phyloP scores from a whole-genome alignment of 441 rosid genomes.

The California macrophylla region DNA sequence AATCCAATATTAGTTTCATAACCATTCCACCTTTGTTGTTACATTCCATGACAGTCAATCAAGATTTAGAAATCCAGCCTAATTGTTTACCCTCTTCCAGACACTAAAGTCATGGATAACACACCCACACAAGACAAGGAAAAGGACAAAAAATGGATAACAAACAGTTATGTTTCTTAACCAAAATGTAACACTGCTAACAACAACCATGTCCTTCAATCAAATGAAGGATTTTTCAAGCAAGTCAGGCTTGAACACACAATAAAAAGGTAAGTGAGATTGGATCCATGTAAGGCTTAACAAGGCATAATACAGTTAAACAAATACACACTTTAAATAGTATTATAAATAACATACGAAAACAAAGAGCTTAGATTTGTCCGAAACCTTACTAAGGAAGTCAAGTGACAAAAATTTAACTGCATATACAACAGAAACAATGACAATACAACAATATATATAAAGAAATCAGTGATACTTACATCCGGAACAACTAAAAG shows the following conservation, averaged over 20 bases:
- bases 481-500: constrained; percentile 45
- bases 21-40: neutral
- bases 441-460: neutral
- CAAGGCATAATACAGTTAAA: neutral
- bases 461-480: constrained; percentile 17
- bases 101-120: neutral
- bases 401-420: neutral
- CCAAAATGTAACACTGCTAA: neutral
- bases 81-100: neutral
- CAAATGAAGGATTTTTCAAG: neutral
- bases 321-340: too few relatives aligned
- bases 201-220: neutral
- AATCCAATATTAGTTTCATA: neutral
- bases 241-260: neutral
- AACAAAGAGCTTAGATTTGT: neutral
- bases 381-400: neutral
- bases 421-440: neutral
- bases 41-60: neutral
- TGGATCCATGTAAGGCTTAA: neutral
- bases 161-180: neutral
- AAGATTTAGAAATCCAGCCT: neutral
- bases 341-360: too few relatives aligned
- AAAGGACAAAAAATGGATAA: neutral
- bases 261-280: too few relatives aligned
- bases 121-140: too few relatives aligned